Evolutionary conservation across 176 grass and related monocot species (phyloP).

Genomic region (Eragrostis nindensis): DNA sequence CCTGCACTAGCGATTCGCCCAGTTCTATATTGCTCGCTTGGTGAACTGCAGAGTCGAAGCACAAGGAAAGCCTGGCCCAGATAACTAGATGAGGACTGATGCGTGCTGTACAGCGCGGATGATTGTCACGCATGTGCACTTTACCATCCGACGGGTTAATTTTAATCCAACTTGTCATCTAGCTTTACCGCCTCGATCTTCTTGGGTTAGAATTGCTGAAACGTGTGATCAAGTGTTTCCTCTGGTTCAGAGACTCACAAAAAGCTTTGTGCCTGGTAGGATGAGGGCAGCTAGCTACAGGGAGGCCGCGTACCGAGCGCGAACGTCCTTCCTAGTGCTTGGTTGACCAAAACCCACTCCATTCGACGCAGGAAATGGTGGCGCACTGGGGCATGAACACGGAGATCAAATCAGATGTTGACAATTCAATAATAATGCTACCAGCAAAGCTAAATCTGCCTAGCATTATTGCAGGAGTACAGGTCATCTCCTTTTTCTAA

Average conservation of each 20-base stretch:
- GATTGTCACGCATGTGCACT: background rate
- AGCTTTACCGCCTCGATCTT: background rate
- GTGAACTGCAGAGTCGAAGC: background rate
- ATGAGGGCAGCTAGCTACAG: background rate
- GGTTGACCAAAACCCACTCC: slow-evolving; percentile 35
- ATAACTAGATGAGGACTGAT: slow-evolving; percentile 8
- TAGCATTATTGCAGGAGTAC: slow-evolving; percentile 14
- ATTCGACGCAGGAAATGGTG: slow-evolving; percentile 30
- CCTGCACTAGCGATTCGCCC: background rate
- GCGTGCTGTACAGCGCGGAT: slow-evolving; percentile 27
- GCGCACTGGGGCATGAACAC: background rate
- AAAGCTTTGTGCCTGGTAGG: background rate
- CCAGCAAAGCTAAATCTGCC: background rate
- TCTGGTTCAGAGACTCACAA: no score
- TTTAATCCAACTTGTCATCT: background rate
- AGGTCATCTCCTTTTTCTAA: background rate
- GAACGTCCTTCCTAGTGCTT: slow-evolving; percentile 10
- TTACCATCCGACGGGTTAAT: background rate
- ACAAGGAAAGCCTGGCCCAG: slow-evolving; percentile 22
- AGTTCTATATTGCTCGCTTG: slow-evolving; percentile 13
- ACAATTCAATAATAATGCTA: slow-evolving; percentile 14
- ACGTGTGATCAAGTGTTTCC: background rate
- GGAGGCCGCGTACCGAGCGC: background rate
- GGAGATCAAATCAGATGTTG: slow-evolving; percentile 22
- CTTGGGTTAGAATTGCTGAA: background rate